phyloP scores from a whole-genome alignment of 306 rosid genomes.

The Prinsepia uniflora region DNA sequence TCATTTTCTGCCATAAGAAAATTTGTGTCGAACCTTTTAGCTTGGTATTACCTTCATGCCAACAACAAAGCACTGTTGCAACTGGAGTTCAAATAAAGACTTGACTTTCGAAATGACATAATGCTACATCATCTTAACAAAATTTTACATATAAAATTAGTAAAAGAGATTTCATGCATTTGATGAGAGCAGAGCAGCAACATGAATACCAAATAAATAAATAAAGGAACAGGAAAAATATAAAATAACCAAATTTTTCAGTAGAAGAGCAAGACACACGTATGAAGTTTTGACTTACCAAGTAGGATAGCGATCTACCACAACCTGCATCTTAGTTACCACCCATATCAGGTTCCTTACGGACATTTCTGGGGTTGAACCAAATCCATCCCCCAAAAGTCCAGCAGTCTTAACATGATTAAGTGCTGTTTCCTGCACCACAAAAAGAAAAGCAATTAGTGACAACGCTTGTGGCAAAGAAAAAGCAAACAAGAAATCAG shows the following conservation, averaged over 20 bases:
- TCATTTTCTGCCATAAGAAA: too few species aligned
- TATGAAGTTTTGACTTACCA: slow-evolving; percentile 52
- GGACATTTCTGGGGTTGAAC: slow-evolving; percentile 96
- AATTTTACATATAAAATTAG: not conserved
- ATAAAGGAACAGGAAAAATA: slow-evolving; percentile 13
- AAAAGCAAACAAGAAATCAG: not conserved
- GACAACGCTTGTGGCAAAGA: not conserved
- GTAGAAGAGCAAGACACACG: not conserved
- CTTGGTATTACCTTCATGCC: too few species aligned
- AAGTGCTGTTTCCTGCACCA: slow-evolving; percentile 86
- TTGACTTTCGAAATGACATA: not conserved
- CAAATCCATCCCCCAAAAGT: slow-evolving; percentile 93
- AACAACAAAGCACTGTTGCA: not conserved
- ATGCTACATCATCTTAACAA: not conserved
- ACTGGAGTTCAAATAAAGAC: not conserved
- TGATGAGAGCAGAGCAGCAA: not conserved
- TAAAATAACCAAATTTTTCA: not conserved
- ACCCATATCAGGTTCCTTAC: slow-evolving; percentile 97
- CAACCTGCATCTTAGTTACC: slow-evolving; percentile 92
- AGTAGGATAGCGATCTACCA: slow-evolving; percentile 90
- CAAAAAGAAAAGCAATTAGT: slow-evolving; percentile 2
- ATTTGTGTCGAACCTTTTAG: too few species aligned
- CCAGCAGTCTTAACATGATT: slow-evolving; percentile 95
- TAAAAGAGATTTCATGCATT: not conserved
- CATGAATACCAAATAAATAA: not conserved